These are phyloP conservation scores for Kwoniella dendrophila DNA, from an alignment of 768 basidiomycete genomes.

Conservation along the genomic window DNA sequence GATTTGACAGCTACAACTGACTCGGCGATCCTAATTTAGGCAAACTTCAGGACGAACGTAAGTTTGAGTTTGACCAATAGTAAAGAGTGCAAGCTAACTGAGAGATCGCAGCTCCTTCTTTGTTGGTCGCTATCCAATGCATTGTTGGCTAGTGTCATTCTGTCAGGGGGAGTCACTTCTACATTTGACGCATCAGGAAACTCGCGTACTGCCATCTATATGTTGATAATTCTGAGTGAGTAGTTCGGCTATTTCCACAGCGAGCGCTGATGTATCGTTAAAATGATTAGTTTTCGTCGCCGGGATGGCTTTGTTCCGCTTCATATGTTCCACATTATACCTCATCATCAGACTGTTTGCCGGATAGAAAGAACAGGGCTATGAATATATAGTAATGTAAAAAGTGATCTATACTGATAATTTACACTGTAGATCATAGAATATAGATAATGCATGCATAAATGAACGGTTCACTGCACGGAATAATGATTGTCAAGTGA, in stretches of 20 bases:
- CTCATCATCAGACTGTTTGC: constrained; percentile 48
- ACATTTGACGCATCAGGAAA: constrained; percentile 39
- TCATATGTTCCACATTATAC: constrained; percentile 65
- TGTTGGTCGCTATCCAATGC: constrained; percentile 55
- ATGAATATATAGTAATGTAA: neutral
- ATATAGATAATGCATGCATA: neutral
- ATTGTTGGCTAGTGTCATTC: constrained; percentile 52
- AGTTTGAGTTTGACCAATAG: constrained; percentile 6
- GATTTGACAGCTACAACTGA: neutral
- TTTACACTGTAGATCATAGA: neutral
- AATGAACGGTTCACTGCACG: too few relatives aligned
- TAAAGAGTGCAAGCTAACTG: neutral
- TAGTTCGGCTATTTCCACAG: neutral
- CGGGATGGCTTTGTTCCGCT: constrained; percentile 60
- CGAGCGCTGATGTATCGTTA: neutral
- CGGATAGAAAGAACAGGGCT: constrained; percentile 18
- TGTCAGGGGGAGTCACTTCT: constrained; percentile 39
- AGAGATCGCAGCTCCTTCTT: constrained; percentile 43
- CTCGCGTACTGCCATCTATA: constrained; percentile 47
- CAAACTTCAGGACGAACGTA: constrained; percentile 53
- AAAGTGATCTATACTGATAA: too few relatives aligned
- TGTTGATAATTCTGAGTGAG: constrained; percentile 52
- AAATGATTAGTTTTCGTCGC: constrained; percentile 48
- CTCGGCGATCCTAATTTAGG: constrained; percentile 25
- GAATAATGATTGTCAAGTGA: too few relatives aligned